phyloP scores from a whole-genome alignment of 2,329 filamentous ascomycete genomes.

The Huntiella bhutanensis region DNA sequence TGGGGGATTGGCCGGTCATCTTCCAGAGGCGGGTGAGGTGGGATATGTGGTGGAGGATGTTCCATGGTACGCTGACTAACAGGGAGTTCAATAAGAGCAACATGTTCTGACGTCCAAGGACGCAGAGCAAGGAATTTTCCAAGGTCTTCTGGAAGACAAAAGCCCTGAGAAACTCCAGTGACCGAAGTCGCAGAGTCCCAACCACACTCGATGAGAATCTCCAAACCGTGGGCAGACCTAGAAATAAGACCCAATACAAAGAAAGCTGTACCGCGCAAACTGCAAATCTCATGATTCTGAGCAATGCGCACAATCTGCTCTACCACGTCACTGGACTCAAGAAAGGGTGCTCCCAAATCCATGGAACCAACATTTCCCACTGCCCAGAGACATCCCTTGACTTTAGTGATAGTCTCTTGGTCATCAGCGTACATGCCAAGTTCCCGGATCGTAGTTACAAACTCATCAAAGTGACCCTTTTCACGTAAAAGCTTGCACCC shows the following conservation, averaged over 20 bases:
- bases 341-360: constrained; percentile 86
- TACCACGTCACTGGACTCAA: constrained; percentile 79
- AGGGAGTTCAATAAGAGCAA: constrained; percentile 28
- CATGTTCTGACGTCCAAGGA: constrained; percentile 32
- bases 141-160: constrained; percentile 68
- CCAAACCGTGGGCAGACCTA: constrained; percentile 74
- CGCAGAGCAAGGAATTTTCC: constrained; percentile 56
- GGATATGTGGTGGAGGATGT: constrained; percentile 19
- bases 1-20: constrained; percentile 19
- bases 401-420: constrained; percentile 67
- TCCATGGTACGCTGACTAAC: constrained; percentile 34
- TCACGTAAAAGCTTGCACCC: constrained; percentile 77
- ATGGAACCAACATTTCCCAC: constrained; percentile 96
- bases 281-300: constrained; percentile 74
- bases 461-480: constrained; percentile 93
- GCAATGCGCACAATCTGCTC: constrained; percentile 76
- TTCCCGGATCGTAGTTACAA: constrained; percentile 72
- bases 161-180: constrained; percentile 65
- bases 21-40: constrained; percentile 22
- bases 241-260: constrained; percentile 90
- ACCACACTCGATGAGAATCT: constrained; percentile 72
- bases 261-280: constrained; percentile 83
- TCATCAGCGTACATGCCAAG: constrained; percentile 75
- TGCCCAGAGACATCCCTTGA: constrained; percentile 94
- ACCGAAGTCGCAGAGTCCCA: constrained; percentile 85